Evolutionary conservation across 371 early-diverging fungal genomes (phyloP).

Genomic region (Mucor circinelloides): DNA sequence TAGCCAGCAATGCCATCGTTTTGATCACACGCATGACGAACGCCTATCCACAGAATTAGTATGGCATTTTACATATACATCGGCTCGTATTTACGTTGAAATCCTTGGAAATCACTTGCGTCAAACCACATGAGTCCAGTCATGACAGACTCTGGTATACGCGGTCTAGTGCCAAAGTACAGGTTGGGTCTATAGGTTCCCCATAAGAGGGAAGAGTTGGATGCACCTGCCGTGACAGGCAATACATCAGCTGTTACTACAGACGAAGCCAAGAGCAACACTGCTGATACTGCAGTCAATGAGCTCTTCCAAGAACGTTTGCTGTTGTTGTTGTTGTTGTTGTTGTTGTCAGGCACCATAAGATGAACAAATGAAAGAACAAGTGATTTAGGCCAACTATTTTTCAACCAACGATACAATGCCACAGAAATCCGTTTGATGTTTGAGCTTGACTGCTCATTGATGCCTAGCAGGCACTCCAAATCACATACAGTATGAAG

Average conservation of each 20-base stretch:
- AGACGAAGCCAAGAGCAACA: neutral
- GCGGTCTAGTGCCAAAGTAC: slow-evolving; percentile 92
- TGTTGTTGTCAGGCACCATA: neutral
- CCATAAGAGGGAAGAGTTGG: slow-evolving; percentile 67
- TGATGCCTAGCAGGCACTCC: too few species aligned
- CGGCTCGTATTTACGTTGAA: slow-evolving; percentile 48
- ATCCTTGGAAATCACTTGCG: slow-evolving; percentile 54
- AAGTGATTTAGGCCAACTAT: neutral
- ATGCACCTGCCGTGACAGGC: neutral
- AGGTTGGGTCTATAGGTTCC: slow-evolving; percentile 95
- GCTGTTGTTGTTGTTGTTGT: neutral
- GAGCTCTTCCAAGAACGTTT: neutral
- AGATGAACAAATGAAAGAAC: neutral
- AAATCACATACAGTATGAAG: too few species aligned
- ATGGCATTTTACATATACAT: neutral
- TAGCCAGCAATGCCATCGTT: slow-evolving; percentile 78
- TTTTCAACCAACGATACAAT: slow-evolving; percentile 1
- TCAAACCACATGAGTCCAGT: slow-evolving; percentile 95
- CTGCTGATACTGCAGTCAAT: neutral
- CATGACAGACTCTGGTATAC: slow-evolving; percentile 75
- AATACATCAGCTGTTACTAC: slow-evolving; percentile 5
- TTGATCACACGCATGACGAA: slow-evolving; percentile 90
- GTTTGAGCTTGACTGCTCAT: too few species aligned
- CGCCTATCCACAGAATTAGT: slow-evolving; percentile 38
- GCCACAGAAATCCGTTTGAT: neutral